Conservation (phyloP, 495 filamentous ascomycete species). For the Talaromyces adpressus region DNA sequence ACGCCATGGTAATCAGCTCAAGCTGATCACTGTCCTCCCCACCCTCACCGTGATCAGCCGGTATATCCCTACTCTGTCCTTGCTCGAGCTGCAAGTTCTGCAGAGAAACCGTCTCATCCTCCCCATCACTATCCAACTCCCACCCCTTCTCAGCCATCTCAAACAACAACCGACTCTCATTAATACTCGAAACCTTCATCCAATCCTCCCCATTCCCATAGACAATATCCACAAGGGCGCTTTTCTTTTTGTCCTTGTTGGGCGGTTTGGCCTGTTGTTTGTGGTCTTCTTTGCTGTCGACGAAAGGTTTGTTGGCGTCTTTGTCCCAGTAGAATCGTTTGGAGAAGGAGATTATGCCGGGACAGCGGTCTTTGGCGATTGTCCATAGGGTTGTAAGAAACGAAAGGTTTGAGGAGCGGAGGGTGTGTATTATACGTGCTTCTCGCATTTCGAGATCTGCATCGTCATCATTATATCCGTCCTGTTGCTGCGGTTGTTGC, state of each 20-base stretch:
- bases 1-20: conserved; percentile 50
- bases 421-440: conserved; percentile 30
- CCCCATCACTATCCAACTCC: conserved; percentile 38
- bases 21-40: conserved; percentile 40
- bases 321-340: conserved; percentile 50
- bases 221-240: conserved; percentile 42
- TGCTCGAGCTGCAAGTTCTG: not conserved
- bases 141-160: conserved; percentile 60
- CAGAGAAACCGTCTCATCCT: conserved; percentile 14
- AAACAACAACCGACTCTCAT: conserved; percentile 48
- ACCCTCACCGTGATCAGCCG: conserved; percentile 19
- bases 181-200: conserved; percentile 57
- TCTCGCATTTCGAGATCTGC: conserved; percentile 1
- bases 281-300: conserved; percentile 11
- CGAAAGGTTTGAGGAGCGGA: conserved; percentile 51
- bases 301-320: conserved; percentile 18
- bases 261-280: conserved; percentile 12
- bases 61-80: conserved; percentile 3
- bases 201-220: conserved; percentile 49
- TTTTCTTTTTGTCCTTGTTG: conserved; percentile 33
- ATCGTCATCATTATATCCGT: conserved; percentile 6
- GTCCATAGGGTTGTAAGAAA: conserved; percentile 52
- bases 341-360: conserved; percentile 42
- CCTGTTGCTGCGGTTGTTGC: not conserved
- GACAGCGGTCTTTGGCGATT: conserved; percentile 39